These are phyloP conservation scores for Hericium coralloides DNA, from an alignment of 768 basidiomycete genomes.

Conservation along the genomic window DNA sequence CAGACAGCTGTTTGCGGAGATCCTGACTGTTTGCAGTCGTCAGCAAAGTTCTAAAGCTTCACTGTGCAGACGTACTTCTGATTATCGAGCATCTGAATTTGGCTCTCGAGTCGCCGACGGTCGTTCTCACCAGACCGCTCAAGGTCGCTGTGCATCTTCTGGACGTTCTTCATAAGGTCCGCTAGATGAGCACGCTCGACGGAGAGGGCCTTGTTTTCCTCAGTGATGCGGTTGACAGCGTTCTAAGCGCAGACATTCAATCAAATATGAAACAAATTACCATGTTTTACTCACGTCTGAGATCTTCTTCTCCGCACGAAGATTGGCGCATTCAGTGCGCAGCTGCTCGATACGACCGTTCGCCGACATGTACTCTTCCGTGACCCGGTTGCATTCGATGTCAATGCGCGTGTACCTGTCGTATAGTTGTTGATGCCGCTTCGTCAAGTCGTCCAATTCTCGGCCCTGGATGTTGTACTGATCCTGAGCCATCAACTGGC, in stretches of 20 bases:
- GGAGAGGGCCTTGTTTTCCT: constrained; percentile 75
- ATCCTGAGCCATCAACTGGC: constrained; percentile 63
- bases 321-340: constrained; percentile 78
- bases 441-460: constrained; percentile 57
- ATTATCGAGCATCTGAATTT: constrained; percentile 66
- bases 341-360: constrained; percentile 63
- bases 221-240: constrained; percentile 69
- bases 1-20: constrained; percentile 53
- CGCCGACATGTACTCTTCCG: constrained; percentile 54
- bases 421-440: constrained; percentile 63
- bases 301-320: constrained; percentile 88
- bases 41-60: neutral
- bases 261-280: neutral
- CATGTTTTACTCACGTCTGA: constrained; percentile 61
- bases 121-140: constrained; percentile 82
- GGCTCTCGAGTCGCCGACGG: constrained; percentile 68
- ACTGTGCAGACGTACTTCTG: constrained; percentile 52
- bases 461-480: constrained; percentile 50
- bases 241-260: constrained; percentile 33
- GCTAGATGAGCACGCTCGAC: constrained; percentile 79
- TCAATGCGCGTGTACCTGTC: constrained; percentile 70
- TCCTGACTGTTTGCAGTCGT: constrained; percentile 48
- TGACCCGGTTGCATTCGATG: constrained; percentile 60
- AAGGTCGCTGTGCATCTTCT: constrained; percentile 83
- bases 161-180: constrained; percentile 83